Conservation (phyloP, 495 filamentous ascomycete genomes). For the Alectoria sarmentosa region DNA sequence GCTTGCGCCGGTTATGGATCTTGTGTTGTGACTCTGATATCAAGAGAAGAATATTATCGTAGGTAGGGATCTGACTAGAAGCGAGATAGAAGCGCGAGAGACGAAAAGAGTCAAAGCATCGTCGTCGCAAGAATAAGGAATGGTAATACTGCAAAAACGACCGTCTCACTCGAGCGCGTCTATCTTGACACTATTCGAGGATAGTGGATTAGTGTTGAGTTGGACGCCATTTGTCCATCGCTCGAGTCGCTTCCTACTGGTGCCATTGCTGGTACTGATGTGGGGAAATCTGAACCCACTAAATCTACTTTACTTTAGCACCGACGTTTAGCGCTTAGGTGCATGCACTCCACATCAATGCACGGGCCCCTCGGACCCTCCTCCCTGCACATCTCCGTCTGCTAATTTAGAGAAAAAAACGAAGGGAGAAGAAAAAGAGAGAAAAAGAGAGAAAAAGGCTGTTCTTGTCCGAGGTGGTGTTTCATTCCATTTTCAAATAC, state of each 20-base stretch:
- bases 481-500: too few species aligned
- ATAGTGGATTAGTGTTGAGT: slow-evolving; percentile 13
- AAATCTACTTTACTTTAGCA: slow-evolving; percentile 10
- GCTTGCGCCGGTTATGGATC: slow-evolving; percentile 14
- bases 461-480: too few species aligned
- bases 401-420: too few species aligned
- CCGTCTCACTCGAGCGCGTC: slow-evolving; percentile 22
- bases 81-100: slow-evolving; percentile 11
- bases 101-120: slow-evolving; percentile 17
- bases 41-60: not conserved
- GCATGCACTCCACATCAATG: slow-evolving; percentile 1
- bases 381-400: too few species aligned
- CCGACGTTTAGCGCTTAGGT: slow-evolving; percentile 4
- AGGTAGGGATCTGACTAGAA: slow-evolving; percentile 10
- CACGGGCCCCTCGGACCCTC: slow-evolving; percentile 5
- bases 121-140: slow-evolving; percentile 16
- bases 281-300: slow-evolving; percentile 3
- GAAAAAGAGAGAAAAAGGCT: too few species aligned
- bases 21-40: not conserved
- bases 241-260: slow-evolving; percentile 1
- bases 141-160: slow-evolving; percentile 7
- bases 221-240: slow-evolving; percentile 1
- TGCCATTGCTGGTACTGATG: not conserved
- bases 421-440: too few species aligned
- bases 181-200: slow-evolving; percentile 14